Evolutionary conservation across 2,329 filamentous ascomycete genomes (phyloP).

Genomic region (Graphiopsis chlorocephala): DNA sequence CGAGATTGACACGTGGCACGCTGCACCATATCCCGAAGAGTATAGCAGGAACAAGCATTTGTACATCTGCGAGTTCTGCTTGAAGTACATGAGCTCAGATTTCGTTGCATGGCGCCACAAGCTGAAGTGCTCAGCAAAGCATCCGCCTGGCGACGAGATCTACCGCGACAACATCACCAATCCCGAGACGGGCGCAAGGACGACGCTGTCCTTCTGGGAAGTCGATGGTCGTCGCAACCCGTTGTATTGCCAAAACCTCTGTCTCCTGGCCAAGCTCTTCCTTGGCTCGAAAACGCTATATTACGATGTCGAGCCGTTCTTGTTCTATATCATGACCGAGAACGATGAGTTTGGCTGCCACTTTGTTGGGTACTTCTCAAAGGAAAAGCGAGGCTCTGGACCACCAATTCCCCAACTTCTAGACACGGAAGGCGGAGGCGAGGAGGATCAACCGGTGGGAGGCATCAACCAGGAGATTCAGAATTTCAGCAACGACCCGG

Average conservation of each 20-base stretch:
- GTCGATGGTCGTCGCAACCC: conserved; percentile 96
- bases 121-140: conserved; percentile 88
- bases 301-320: conserved; percentile 94
- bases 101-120: conserved; percentile 98
- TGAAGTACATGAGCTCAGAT: conserved; percentile 99
- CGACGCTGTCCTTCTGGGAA: conserved; percentile 76
- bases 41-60: conserved; percentile 94
- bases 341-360: conserved; percentile 90
- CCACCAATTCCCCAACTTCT: conserved; percentile 67
- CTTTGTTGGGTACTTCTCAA: conserved; percentile 99
- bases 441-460: conserved; percentile 20
- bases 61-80: conserved; percentile 99
- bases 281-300: conserved; percentile 98
- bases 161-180: conserved; percentile 80
- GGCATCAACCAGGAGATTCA: conserved; percentile 24
- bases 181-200: conserved; percentile 34
- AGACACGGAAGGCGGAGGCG: conserved; percentile 27
- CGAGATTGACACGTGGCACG: conserved; percentile 99
- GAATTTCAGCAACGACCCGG: conserved; percentile 25
- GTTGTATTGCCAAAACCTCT: conserved; percentile 98
- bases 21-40: conserved; percentile 95
- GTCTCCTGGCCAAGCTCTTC: conserved; percentile 91
- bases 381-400: conserved; percentile 71
- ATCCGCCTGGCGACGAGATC: conserved; percentile 95
- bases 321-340: conserved; percentile 96